These are phyloP conservation scores for Trichophyton mentagrophytes DNA, from an alignment of 2,329 filamentous ascomycete species.

Conservation along the genomic window DNA sequence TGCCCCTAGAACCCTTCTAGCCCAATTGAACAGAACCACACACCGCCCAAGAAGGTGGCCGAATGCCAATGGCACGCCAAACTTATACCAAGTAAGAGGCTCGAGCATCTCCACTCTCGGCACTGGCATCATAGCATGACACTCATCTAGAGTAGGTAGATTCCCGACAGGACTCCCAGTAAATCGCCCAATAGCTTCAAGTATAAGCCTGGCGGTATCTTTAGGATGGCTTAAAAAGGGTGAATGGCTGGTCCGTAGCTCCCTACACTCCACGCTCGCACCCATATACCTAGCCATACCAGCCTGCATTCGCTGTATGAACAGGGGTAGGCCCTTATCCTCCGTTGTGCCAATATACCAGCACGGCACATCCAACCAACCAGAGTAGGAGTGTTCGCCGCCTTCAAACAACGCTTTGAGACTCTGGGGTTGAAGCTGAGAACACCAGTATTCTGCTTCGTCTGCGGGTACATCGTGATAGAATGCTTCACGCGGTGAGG, in stretches of 20 bases:
- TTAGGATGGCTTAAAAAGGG: not conserved
- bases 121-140: not conserved
- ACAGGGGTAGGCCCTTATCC: not conserved
- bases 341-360: not conserved
- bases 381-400: not conserved
- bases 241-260: not conserved
- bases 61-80: not conserved
- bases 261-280: not conserved
- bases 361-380: not conserved
- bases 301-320: not conserved
- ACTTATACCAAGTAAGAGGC: not conserved
- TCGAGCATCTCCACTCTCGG: not conserved
- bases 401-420: not conserved
- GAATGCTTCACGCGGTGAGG: not conserved
- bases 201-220: not conserved
- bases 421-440: not conserved
- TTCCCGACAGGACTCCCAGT: not conserved
- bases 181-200: not conserved
- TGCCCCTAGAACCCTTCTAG: not conserved
- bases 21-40: not conserved
- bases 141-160: not conserved
- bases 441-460: not conserved
- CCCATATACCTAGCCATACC: not conserved
- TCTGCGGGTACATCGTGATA: not conserved
- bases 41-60: not conserved